These are phyloP conservation scores for Daldinia vernicosa DNA, from an alignment of 495 filamentous ascomycete genomes.

Conservation along the genomic window DNA sequence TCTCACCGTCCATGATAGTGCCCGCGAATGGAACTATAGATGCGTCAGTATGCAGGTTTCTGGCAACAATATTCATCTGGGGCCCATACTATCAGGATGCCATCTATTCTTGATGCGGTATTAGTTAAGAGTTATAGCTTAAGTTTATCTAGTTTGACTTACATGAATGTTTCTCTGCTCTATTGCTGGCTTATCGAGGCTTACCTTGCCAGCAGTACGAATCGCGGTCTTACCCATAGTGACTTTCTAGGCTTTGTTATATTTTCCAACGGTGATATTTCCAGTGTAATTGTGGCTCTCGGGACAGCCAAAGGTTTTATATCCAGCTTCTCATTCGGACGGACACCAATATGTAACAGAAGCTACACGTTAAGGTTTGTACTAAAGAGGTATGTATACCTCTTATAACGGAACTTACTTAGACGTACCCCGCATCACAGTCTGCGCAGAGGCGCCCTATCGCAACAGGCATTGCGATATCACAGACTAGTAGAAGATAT, in stretches of 20 bases:
- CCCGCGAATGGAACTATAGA: slow-evolving; percentile 74
- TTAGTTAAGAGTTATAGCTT: not conserved
- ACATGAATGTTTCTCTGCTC: slow-evolving; percentile 82
- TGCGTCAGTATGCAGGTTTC: not conserved
- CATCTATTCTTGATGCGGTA: slow-evolving; percentile 75
- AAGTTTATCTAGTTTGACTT: slow-evolving; percentile 43
- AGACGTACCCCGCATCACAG: slow-evolving; percentile 31
- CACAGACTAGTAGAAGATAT: slow-evolving; percentile 3
- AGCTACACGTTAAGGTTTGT: not conserved
- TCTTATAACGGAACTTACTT: not conserved
- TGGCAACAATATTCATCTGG: not conserved
- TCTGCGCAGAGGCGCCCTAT: slow-evolving; percentile 28
- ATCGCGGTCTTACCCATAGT: slow-evolving; percentile 69
- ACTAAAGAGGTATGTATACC: slow-evolving; percentile 7
- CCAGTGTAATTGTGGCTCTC: not conserved
- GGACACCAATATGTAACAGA: not conserved
- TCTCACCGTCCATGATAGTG: slow-evolving; percentile 83
- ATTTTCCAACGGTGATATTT: not conserved
- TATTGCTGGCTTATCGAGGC: slow-evolving; percentile 77
- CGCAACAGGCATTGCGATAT: slow-evolving; percentile 20
- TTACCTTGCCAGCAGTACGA: slow-evolving; percentile 79
- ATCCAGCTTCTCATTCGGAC: not conserved
- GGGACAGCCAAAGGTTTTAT: not conserved
- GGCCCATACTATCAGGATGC: slow-evolving; percentile 83
- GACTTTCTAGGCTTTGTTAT: not conserved